Evolutionary conservation across 768 basidiomycete species (phyloP), one percentile per base, ranked within the genome.

Genomic region (Trichaptum fuscoviolaceum): DNA sequence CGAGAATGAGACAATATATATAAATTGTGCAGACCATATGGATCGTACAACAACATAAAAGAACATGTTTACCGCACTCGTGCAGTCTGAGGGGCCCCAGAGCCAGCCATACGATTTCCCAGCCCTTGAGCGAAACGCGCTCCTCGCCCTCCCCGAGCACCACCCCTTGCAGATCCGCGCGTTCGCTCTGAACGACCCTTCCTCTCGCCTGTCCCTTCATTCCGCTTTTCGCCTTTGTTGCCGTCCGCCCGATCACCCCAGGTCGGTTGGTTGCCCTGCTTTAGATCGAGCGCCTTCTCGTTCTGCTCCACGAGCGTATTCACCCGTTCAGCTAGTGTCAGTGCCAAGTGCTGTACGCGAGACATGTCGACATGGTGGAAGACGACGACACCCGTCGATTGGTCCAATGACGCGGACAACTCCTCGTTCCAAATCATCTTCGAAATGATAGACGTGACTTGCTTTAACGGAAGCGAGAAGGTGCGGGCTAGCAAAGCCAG

Each of bases 341-440:
- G 91, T 1, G 93, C 89, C n/a, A 98, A 82, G 75, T 95, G 91
- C 76, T 99, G 97, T 3, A 90, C 82, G 60, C 93, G 90, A 18
- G 91, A 88, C 42, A 92, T 84, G 71, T 98, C 96, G 66, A 94
- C 85, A 65, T 94, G 89, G 74, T 99, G 94, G 83, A 99, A 95
- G 60, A 96, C 89, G 65, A 99, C 85, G 58, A 96, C 95, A 42
- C 88, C 90, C 25, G 89, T 89, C 20, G 93, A 89, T 74, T 93
- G 94, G 75, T 99, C 97, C 65, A 99, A 82, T 18, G 95, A 96
- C 2, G 96, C 97, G 0, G 91, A 83, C 12, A 99, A 82, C 73
- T 98, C 95, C 72, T 98, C 97, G 73, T 85, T 94, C 94, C 96
- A 98, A 71, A 99, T 97, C 97, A 99, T 98, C 78, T 95, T 93